These are phyloP conservation scores for Arxiozyma telluris DNA, from an alignment of 1,139 yeast species.

Conservation along the genomic window DNA sequence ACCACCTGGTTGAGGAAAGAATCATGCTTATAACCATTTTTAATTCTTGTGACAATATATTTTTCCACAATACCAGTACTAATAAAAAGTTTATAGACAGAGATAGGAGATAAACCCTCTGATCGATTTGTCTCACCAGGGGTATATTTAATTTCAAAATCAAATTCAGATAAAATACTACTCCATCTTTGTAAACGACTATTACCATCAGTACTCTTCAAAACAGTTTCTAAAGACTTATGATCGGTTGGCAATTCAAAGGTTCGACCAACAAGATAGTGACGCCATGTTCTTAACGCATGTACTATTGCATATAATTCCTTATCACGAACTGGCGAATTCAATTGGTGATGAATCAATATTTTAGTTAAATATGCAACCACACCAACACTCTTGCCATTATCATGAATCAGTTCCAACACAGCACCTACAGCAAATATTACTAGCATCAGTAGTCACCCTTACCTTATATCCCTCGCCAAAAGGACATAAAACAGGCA, in stretches of 20 bases:
- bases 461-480: not conserved
- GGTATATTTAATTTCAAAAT: not conserved
- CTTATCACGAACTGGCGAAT: not conserved
- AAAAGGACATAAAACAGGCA: not conserved
- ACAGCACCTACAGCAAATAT: constrained; percentile 1
- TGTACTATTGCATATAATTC: not conserved
- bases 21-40: too few species aligned
- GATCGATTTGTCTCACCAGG: not conserved
- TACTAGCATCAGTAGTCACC: constrained; percentile 1
- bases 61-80: not conserved
- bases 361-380: not conserved
- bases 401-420: not conserved
- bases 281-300: not conserved
- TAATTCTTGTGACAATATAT: too few species aligned
- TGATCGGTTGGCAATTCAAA: not conserved
- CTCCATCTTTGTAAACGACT: not conserved
- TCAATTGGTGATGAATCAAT: not conserved
- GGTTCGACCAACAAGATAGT: not conserved
- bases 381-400: not conserved
- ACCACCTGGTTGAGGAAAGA: too few species aligned
- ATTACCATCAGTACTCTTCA: not conserved
- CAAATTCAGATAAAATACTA: not conserved
- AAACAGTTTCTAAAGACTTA: not conserved
- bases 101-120: not conserved
- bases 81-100: not conserved